Evolutionary conservation across 129 eudicot species (phyloP), one percentile per base, ranked within the genome.

Genomic region (Ambrosia trifida): DNA sequence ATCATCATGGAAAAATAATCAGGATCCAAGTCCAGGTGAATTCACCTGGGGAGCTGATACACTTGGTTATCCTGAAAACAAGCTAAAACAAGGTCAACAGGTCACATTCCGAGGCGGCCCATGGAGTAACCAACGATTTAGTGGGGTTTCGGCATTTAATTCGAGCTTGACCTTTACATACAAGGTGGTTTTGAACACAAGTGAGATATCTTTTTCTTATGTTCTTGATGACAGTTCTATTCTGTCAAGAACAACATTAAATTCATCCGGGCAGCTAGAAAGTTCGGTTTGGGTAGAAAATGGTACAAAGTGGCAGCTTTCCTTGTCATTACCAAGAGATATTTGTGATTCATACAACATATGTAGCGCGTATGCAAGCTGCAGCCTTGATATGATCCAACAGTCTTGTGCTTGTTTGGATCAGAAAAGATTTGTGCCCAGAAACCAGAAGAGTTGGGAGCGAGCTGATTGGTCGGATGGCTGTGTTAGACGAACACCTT

Each of bases 401-500:
- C 73, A 75, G 5, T 36, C 43, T 4, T 91, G 97, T 51, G 75
- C 68, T 9, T 91, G 95, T 31, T 70, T 88, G 66, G 82, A 76
- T 11, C 59, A 31, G 7, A 41, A 32, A 52, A 83, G 73, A 61
- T 91, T 87, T 46, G 69, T 50, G 68, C 89, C 97, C 0, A 82
- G 52, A 59, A 44, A 73, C 71, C 66, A 53, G 8, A 62, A 31
- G 18, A 80, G 66, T 9, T 91, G 97, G 95, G 68, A 51, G 24
- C 52, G 4, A 4, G 82, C 75, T 5, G 83, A 88, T 18, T 91
- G 91, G 88, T 76, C 90, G 0, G 76, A 52, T 66, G 97, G 97
- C 6, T 91, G 97, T 64, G 74, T 85, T 41, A 43, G 90, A 19
- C 68, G 77, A 59, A 78, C 54, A 14, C 44, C 82, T 0, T 67